Evolutionary conservation across 441 rosid species (phyloP).

Genomic region (Euphorbia celastroides): DNA sequence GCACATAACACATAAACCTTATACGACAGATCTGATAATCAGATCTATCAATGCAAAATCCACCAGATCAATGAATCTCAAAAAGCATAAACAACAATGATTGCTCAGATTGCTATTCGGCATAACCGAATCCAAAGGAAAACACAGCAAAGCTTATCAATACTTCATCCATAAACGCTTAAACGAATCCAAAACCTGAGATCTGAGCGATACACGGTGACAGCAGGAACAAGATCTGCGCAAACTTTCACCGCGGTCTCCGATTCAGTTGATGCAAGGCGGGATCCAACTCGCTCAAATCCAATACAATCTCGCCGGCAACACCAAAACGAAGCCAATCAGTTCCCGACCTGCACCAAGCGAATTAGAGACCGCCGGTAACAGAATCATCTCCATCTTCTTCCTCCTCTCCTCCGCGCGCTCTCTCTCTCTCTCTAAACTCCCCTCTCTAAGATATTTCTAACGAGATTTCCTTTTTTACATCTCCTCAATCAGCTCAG

Average conservation of each 20-base stretch:
- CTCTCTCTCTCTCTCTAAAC: too few relatives aligned
- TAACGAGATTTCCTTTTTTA: background rate
- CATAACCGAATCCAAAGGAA: background rate
- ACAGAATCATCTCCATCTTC: constrained; percentile 18
- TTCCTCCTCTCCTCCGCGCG: background rate
- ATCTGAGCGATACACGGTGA: background rate
- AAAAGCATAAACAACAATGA: background rate
- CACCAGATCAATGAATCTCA: background rate
- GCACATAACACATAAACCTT: background rate
- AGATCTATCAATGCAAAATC: constrained; percentile 7
- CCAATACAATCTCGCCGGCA: constrained; percentile 24
- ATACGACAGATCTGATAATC: background rate
- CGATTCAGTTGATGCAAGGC: constrained; percentile 99
- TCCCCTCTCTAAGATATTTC: too few relatives aligned
- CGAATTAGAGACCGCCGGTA: constrained; percentile 93
- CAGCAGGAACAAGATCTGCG: constrained; percentile 7
- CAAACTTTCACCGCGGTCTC: constrained; percentile 67
- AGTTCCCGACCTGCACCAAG: constrained; percentile 99
- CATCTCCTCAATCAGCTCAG: background rate
- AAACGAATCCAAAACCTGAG: constrained; percentile 12
- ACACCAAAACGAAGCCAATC: constrained; percentile 23
- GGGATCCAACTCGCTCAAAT: constrained; percentile 63
- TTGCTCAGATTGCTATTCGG: background rate
- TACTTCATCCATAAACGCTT: background rate
- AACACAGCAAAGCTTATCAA: background rate